These are phyloP conservation scores for Stachybotrys echinatus DNA, from an alignment of 2,329 filamentous ascomycete genomes.

Conservation along the genomic window DNA sequence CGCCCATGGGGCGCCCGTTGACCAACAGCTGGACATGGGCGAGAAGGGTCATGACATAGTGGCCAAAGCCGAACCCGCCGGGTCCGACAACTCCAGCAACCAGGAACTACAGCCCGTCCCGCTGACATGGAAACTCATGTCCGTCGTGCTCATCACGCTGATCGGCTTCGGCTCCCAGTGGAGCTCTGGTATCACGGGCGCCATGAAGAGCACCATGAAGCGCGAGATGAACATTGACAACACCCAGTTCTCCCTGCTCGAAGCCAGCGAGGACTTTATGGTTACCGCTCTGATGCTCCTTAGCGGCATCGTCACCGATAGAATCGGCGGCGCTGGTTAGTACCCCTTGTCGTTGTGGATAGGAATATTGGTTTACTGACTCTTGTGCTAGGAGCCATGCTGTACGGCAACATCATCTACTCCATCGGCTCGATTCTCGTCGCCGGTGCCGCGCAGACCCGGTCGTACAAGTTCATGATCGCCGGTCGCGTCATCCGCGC, in stretches of 20 bases:
- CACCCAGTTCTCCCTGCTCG: conserved; percentile 49
- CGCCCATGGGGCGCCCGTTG: too few species aligned
- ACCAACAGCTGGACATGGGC: too few species aligned
- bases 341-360: too few species aligned
- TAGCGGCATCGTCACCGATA: conserved; percentile 49
- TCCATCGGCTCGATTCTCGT: conserved; percentile 51
- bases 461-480: conserved; percentile 56
- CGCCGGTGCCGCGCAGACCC: conserved; percentile 45
- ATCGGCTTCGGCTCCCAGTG: conserved; percentile 54
- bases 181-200: conserved; percentile 49
- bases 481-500: conserved; percentile 47
- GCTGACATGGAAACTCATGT: conserved; percentile 13
- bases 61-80: too few species aligned
- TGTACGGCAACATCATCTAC: conserved; percentile 52
- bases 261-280: conserved; percentile 57
- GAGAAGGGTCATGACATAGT: too few species aligned
- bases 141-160: conserved; percentile 40
- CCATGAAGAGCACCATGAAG: conserved; percentile 54
- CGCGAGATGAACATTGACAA: conserved; percentile 54
- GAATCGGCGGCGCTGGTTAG: conserved; percentile 46
- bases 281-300: conserved; percentile 45
- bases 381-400: conserved; percentile 33
- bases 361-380: too few species aligned
- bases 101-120: conserved; percentile 4
- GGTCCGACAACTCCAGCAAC: not conserved